Conservation (phyloP, 228 moss, liverwort and hornwort species). For the Sphagnum magellanicum region DNA sequence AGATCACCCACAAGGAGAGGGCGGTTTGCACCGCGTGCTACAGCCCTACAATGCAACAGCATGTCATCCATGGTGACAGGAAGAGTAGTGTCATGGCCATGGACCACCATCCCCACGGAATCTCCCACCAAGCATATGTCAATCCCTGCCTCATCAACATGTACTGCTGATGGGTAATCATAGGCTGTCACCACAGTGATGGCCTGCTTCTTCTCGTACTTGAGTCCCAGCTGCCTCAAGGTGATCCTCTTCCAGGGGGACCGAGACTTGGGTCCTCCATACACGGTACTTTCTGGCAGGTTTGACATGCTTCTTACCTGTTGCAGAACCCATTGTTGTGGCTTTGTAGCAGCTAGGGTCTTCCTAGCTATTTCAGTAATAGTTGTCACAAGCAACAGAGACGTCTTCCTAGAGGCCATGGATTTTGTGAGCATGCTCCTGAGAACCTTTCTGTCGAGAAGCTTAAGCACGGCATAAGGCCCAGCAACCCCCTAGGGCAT, state of each 20-base stretch:
- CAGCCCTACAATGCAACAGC: conserved; percentile 83
- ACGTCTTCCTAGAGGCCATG: too few relatives aligned
- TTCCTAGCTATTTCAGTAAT: too few relatives aligned
- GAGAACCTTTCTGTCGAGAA: too few relatives aligned
- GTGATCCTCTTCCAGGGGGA: conserved; percentile 83
- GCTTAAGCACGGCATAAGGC: too few relatives aligned
- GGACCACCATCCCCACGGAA: conserved; percentile 97
- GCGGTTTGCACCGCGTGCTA: conserved; percentile 75
- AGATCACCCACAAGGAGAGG: conserved; percentile 88
- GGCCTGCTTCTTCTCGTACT: conserved; percentile 57
- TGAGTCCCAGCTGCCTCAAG: conserved; percentile 55
- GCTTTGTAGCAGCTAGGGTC: too few relatives aligned
- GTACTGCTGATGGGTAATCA: conserved; percentile 93
- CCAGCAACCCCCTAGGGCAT: too few relatives aligned
- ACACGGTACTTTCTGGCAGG: conserved; percentile 73
- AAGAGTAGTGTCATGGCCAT: conserved; percentile 93
- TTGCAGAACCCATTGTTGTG: too few relatives aligned
- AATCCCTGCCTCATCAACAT: conserved; percentile 91
- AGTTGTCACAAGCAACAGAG: too few relatives aligned
- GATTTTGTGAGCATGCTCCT: too few relatives aligned
- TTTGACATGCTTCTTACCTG: conserved; percentile 47
- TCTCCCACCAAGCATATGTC: conserved; percentile 87
- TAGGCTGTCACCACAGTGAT: conserved; percentile 97
- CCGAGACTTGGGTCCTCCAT: conserved; percentile 82
- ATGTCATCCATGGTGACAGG: conserved; percentile 90